Evolutionary conservation across 805 yeast species (phyloP).

Genomic region (Cyberlindnera lachancei): DNA sequence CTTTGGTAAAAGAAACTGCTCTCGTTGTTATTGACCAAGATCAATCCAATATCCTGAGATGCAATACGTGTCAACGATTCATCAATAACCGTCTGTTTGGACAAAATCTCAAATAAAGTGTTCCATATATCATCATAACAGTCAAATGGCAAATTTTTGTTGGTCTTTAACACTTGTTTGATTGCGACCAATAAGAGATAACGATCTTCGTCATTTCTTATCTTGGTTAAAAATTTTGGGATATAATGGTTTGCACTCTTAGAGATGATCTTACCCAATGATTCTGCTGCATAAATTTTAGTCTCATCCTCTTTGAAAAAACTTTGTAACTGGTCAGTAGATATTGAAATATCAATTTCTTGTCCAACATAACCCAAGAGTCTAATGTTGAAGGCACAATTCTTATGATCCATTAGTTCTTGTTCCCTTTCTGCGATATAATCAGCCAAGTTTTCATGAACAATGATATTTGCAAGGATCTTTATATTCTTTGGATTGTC

Average conservation of each 20-base stretch:
- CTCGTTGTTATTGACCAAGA: slow-evolving; percentile 24
- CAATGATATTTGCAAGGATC: slow-evolving; percentile 18
- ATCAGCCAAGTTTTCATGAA: slow-evolving; percentile 18
- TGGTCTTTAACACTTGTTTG: slow-evolving; percentile 22
- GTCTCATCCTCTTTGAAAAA: slow-evolving; percentile 30
- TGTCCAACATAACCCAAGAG: slow-evolving; percentile 46
- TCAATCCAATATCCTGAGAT: slow-evolving; percentile 19
- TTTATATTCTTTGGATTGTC: slow-evolving; percentile 17
- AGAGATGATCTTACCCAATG: slow-evolving; percentile 43
- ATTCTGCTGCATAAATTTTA: slow-evolving; percentile 41
- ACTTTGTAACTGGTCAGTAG: slow-evolving; percentile 30
- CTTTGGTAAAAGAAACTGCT: slow-evolving; percentile 23
- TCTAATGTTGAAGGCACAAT: slow-evolving; percentile 30
- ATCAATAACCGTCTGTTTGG: slow-evolving; percentile 10
- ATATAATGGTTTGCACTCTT: slow-evolving; percentile 31
- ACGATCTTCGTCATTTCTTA: slow-evolving; percentile 19
- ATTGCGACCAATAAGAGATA: slow-evolving; percentile 25
- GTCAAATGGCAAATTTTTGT: slow-evolving; percentile 17
- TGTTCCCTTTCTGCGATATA: slow-evolving; percentile 15
- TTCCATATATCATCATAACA: slow-evolving; percentile 22
- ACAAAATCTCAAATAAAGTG: slow-evolving; percentile 13
- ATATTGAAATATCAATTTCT: slow-evolving; percentile 24
- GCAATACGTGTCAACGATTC: slow-evolving; percentile 19
- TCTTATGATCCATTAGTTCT: slow-evolving; percentile 12
- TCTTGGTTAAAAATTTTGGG: slow-evolving; percentile 28